Evolutionary conservation across 176 grass and related monocot species (phyloP), one percentile per base, ranked within the genome.

Genomic region (Avena insularis): DNA sequence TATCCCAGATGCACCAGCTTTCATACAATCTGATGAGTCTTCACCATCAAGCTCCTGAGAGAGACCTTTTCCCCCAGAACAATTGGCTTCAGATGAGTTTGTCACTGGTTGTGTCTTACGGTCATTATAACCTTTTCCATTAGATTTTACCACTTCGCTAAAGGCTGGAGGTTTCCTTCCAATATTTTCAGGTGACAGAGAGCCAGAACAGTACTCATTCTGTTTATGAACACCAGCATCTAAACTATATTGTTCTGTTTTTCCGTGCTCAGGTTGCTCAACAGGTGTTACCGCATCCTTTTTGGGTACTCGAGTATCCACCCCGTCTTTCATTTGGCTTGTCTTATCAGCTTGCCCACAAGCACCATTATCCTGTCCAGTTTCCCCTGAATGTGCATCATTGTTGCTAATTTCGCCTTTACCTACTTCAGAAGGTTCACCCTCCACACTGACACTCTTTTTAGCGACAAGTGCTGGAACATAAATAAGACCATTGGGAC

Each of bases 401-500:
- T 85, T 90, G 57, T 36, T 88, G 77, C 54, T 81, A 43, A 67
- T 57, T 86, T 91, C 70, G 69, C 70, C 60, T 79, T 80, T 69
- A 29, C 31, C 80, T 36, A 64, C 85, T 83, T 79, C 84, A 43
- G 36, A 67, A 87, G 82, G 54, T 79, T 78, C 87, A 27, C 12
- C 62, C 36, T 48, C 79, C 53, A 33, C 56, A 75, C 19, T 62
- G 33, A 59, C 64, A 57, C 35, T 84, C 36, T 45, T 84, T 35
- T 71, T 86, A 71, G 84, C 40, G 73, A 95, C 70, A 87, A 89
- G 56, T 50, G 90, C 88, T 64, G 93, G 86, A 59, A 88, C 21
- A 58, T 86, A 95, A 29, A 86, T 62, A 49, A 69, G 77, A 31
- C 74, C 16, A 80, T 88, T 76, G 13, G 66, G 86, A 64, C 59